A percentile compares a stretch with the other conserved stretches of the same genome.
Evolutionary conservation across 1,139 yeast species (phyloP).

Genomic region (Hemisphaericaspora xylofermentans): DNA sequence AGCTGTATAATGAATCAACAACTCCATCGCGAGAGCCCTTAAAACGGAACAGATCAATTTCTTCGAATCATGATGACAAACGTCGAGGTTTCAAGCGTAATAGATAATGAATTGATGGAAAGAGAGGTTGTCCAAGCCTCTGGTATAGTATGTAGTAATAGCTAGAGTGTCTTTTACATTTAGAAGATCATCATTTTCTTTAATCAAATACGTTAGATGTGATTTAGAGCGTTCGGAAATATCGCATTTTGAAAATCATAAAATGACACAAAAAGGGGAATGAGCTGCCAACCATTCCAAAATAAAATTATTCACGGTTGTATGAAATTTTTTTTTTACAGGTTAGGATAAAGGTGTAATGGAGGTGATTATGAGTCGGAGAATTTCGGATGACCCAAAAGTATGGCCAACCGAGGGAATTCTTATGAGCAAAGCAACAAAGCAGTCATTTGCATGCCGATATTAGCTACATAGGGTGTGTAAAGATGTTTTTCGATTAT

Average conservation of each 20-base stretch:
- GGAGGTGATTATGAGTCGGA: background rate
- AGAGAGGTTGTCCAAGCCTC: no score
- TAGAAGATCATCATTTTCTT: no score
- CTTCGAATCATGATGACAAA: background rate
- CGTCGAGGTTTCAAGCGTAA: background rate
- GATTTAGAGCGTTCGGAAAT: background rate
- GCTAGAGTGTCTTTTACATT: background rate
- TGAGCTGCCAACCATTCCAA: background rate
- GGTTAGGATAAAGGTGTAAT: conserved; percentile 1
- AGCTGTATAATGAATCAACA: conserved; percentile 9
- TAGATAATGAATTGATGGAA: background rate
- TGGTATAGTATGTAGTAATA: no score
- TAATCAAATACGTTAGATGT: no score
- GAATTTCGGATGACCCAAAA: background rate
- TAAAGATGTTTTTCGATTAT: no score
- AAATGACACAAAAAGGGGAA: background rate
- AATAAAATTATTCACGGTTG: background rate
- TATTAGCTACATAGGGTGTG: no score
- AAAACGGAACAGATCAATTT: conserved; percentile 9
- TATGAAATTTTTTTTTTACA: background rate
- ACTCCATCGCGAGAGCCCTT: conserved; percentile 13
- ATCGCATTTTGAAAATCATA: background rate
- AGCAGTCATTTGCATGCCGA: no score
- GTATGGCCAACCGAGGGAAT: no score
- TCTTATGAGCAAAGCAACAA: no score